These are phyloP conservation scores for Pezicula neosporulosa DNA, from an alignment of 2,329 filamentous ascomycete species.

Conservation along the genomic window DNA sequence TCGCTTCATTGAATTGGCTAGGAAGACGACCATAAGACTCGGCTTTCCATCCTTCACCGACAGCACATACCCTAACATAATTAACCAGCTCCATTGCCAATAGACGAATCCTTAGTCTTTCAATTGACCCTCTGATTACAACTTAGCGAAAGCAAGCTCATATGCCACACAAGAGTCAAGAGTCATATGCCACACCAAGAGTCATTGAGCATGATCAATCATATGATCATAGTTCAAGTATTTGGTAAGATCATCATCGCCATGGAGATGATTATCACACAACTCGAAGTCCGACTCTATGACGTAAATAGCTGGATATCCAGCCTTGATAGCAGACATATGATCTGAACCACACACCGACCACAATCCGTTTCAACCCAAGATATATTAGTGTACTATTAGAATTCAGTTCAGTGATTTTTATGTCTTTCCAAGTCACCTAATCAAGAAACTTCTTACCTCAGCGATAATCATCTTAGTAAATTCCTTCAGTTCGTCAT, in stretches of 20 bases:
- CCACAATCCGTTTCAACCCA: conserved; percentile 83
- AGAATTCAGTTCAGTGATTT: background rate
- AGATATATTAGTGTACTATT: conserved; percentile 78
- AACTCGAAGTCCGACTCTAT: conserved; percentile 67
- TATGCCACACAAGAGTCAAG: conserved; percentile 76
- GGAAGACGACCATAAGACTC: too few relatives aligned
- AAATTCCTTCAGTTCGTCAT: conserved; percentile 74
- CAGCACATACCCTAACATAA: too few relatives aligned
- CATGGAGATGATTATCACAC: conserved; percentile 63
- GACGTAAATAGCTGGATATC: conserved; percentile 68
- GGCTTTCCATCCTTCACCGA: too few relatives aligned
- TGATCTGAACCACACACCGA: conserved; percentile 75
- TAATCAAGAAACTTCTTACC: background rate
- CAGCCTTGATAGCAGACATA: conserved; percentile 65
- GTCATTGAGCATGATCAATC: conserved; percentile 83
- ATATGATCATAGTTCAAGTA: conserved; percentile 79
- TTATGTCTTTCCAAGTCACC: background rate
- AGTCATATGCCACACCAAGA: conserved; percentile 76
- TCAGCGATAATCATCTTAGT: conserved; percentile 78
- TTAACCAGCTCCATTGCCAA: too few relatives aligned
- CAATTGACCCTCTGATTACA: background rate
- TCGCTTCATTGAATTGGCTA: too few relatives aligned
- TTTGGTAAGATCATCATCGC: conserved; percentile 65
- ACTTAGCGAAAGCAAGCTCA: conserved; percentile 48
- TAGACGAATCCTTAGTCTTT: too few relatives aligned